Evolutionary conservation across 2,329 filamentous ascomycete genomes (phyloP), one percentile per base, ranked within the genome.

Genomic region (Colletotrichum sp.): DNA sequence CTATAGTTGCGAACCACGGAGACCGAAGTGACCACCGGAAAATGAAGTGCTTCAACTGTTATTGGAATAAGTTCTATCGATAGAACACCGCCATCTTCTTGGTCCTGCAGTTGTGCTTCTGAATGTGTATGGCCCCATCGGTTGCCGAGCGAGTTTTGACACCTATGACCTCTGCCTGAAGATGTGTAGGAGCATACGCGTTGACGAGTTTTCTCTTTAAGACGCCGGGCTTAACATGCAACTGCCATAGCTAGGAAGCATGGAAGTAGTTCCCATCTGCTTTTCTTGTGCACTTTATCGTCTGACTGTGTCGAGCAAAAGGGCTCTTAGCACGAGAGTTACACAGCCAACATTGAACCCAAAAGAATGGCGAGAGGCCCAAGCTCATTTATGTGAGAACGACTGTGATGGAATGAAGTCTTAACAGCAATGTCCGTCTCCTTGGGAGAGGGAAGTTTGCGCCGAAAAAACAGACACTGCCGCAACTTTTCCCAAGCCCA

Each of bases 21-120:
- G 2, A 21, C 2, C n/a, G 2, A 21, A 0, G 6, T 52, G 43
- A 52, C 0, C n/a, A 3, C n/a, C 10, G n/a, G 43, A 4, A 3
- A 7, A 7, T 13, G 18, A 1, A 7, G 6, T 3, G 2, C 43
- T 4, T 21, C n/a, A 1, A 21, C n/a, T 4, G 4, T 21, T 13
- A 7, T 48, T 21, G 6, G 3, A 21, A 48, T 1, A 21, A 0
- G 3, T 1, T 48, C 10, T 13, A 21, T 1, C 4, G 6, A 21
- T 4, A 48, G 10, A 21, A 6, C 4, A 2, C 4, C n/a, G n/a
- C 7, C 10, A 1, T 4, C 43, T 48, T 48, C n/a, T 48, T 48
- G 1, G 18, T 43, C 5, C 39, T n/a, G 2, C 9, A 48, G 3
- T 1, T 48, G 43, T 1, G 3, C 6, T 12, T 21, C 18, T 48